Percentiles rank a stretch among this genome's conserved stretches.
phyloP scores from a whole-genome alignment of 495 filamentous ascomycete species.

The Tuber umbilicatum region DNA sequence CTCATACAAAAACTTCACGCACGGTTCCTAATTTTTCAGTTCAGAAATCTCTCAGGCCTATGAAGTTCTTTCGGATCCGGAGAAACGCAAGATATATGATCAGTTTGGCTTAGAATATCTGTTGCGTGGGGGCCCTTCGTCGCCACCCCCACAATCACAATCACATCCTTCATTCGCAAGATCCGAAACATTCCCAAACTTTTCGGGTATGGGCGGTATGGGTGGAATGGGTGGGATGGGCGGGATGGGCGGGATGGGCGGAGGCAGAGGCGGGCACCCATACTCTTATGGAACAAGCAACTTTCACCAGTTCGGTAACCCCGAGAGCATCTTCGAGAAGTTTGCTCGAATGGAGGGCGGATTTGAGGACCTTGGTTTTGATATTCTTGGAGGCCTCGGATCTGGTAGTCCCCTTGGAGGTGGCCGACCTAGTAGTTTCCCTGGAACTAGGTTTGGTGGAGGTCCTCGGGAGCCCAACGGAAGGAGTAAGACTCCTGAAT shows the following conservation, averaged over 20 bases:
- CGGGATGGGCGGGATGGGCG: constrained; percentile 1
- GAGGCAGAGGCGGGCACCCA: constrained; percentile 37
- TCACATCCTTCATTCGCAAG: constrained; percentile 52
- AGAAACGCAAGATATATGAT: constrained; percentile 94
- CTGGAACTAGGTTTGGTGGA: constrained; percentile 20
- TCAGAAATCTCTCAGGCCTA: constrained; percentile 87
- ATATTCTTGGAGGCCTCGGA: constrained; percentile 46
- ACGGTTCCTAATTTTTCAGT: constrained; percentile 21
- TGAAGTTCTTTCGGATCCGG: constrained; percentile 93
- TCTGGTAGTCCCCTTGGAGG: constrained; percentile 45
- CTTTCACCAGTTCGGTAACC: constrained; percentile 61
- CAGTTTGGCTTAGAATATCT: constrained; percentile 91
- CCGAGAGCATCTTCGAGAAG: constrained; percentile 75
- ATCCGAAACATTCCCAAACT: constrained; percentile 49
- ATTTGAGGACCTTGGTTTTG: constrained; percentile 48
- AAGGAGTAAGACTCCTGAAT: constrained; percentile 60
- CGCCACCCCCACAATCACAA: constrained; percentile 52
- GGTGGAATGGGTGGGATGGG: background rate
- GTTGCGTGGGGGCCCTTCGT: constrained; percentile 67
- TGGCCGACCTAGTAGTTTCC: constrained; percentile 38
- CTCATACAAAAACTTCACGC: background rate
- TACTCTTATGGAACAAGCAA: constrained; percentile 24
- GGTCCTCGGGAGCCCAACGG: constrained; percentile 40
- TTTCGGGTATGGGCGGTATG: constrained; percentile 44
- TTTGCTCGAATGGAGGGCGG: constrained; percentile 57